These are phyloP conservation scores for Craspedostauros australis DNA, from an alignment of 108 stramenopile species.

Conservation along the genomic window DNA sequence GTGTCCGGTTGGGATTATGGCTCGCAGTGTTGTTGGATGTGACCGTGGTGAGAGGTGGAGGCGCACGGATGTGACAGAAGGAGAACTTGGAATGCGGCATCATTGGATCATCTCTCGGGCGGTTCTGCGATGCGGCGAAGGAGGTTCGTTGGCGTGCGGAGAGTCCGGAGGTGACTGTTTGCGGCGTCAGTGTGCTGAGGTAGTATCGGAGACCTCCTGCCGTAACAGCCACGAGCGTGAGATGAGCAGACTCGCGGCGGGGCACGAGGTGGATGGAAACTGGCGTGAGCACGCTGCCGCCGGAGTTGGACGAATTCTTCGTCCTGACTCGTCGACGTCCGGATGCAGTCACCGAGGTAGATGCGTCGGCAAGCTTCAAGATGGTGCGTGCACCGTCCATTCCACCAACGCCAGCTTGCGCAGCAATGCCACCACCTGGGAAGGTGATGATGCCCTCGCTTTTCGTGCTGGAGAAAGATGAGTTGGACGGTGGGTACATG, in stretches of 20 bases:
- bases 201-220: constrained; percentile 78
- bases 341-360: constrained; percentile 19
- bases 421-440: constrained; percentile 61
- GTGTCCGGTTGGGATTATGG: too few species aligned
- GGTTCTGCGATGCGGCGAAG: constrained; percentile 16
- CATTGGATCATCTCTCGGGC: constrained; percentile 20
- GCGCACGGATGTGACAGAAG: constrained; percentile 74
- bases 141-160: constrained; percentile 1
- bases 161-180: constrained; percentile 20
- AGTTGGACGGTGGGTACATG: constrained; percentile 55
- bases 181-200: constrained; percentile 45
- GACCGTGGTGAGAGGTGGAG: constrained; percentile 73
- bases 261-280: constrained; percentile 72
- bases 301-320: constrained; percentile 6
- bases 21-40: too few species aligned
- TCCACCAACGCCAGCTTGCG: constrained; percentile 81
- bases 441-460: constrained; percentile 51
- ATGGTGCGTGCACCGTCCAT: constrained; percentile 82
- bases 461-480: too few species aligned
- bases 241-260: constrained; percentile 45
- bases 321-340: neutral
- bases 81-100: constrained; percentile 43
- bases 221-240: constrained; percentile 76
- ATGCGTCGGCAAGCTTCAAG: constrained; percentile 53
- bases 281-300: constrained; percentile 33